These are phyloP conservation scores for Nakataea oryzae DNA, from an alignment of 2,329 filamentous ascomycete genomes.

Conservation along the genomic window DNA sequence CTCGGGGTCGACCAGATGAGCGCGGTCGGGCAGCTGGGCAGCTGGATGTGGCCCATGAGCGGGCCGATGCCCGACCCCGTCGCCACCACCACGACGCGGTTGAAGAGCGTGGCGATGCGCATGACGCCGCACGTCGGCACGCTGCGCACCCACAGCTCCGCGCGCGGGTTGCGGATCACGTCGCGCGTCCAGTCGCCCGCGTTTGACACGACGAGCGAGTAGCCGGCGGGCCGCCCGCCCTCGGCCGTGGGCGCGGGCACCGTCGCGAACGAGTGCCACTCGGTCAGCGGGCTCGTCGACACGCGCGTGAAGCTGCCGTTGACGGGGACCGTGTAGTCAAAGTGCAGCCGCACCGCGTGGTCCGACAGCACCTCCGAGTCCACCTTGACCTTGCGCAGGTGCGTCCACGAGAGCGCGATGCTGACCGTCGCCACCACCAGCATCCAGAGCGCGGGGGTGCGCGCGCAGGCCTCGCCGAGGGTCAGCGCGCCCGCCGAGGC, in stretches of 20 bases:
- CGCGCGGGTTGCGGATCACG: slow-evolving; percentile 41
- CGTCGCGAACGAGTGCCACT: slow-evolving; percentile 54
- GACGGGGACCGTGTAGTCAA: slow-evolving; percentile 37
- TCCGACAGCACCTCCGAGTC: slow-evolving; percentile 43
- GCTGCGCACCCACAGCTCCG: slow-evolving; percentile 44
- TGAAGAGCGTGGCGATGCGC: slow-evolving; percentile 44
- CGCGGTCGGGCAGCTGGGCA: slow-evolving; percentile 9
- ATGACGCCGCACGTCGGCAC: slow-evolving; percentile 45
- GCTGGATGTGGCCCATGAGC: slow-evolving; percentile 39
- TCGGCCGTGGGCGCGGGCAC: slow-evolving; percentile 32
- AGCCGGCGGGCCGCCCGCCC: slow-evolving; percentile 20
- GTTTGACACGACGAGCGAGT: slow-evolving; percentile 46
- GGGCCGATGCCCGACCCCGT: slow-evolving; percentile 54
- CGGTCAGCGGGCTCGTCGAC: slow-evolving; percentile 38
- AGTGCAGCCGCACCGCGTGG: slow-evolving; percentile 50
- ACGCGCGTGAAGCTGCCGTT: slow-evolving; percentile 39
- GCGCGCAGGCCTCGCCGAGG: slow-evolving; percentile 17
- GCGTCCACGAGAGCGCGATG: slow-evolving; percentile 50
- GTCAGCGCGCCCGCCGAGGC: not conserved
- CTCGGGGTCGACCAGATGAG: slow-evolving; percentile 19
- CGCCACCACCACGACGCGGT: slow-evolving; percentile 41
- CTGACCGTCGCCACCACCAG: slow-evolving; percentile 42
- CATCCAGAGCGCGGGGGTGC: slow-evolving; percentile 39
- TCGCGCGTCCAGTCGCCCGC: slow-evolving; percentile 52
- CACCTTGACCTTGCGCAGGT: slow-evolving; percentile 46